phyloP scores from a whole-genome alignment of 1,139 yeast genomes.

The Taphrina betulina region DNA sequence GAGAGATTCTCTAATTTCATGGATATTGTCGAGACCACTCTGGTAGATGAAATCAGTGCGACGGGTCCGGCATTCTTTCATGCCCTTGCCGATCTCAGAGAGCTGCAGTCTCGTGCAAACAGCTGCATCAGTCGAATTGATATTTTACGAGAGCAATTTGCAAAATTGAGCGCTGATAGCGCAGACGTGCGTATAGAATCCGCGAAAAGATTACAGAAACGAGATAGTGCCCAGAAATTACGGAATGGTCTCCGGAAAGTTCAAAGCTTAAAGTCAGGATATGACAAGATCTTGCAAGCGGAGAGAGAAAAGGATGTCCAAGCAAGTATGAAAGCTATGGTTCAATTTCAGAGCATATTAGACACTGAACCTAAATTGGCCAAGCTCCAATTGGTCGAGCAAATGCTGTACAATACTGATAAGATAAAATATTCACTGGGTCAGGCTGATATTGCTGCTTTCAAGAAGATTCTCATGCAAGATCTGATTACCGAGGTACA shows the following conservation, averaged over 20 bases:
- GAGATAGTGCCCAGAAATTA: constrained; percentile 60
- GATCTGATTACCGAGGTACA: not conserved
- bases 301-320: not conserved
- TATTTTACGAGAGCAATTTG: constrained; percentile 50
- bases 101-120: constrained; percentile 59
- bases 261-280: not conserved
- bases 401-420: constrained; percentile 11
- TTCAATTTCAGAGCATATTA: not conserved
- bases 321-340: not conserved
- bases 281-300: not conserved
- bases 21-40: constrained; percentile 77
- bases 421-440: constrained; percentile 16
- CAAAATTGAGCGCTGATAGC: constrained; percentile 49
- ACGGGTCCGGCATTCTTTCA: constrained; percentile 82
- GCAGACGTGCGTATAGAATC: constrained; percentile 56
- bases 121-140: constrained; percentile 54
- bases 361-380: not conserved
- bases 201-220: constrained; percentile 55
- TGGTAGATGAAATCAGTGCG: constrained; percentile 77
- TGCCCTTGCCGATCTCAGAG: constrained; percentile 73
- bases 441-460: constrained; percentile 13
- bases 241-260: constrained; percentile 53
- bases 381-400: constrained; percentile 1
- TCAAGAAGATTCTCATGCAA: constrained; percentile 3
- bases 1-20: constrained; percentile 78